Evolutionary conservation across 108 stramenopile genomes (phyloP), one percentile per base, ranked within the genome.

Genomic region (Cyclotella distinguenda): DNA sequence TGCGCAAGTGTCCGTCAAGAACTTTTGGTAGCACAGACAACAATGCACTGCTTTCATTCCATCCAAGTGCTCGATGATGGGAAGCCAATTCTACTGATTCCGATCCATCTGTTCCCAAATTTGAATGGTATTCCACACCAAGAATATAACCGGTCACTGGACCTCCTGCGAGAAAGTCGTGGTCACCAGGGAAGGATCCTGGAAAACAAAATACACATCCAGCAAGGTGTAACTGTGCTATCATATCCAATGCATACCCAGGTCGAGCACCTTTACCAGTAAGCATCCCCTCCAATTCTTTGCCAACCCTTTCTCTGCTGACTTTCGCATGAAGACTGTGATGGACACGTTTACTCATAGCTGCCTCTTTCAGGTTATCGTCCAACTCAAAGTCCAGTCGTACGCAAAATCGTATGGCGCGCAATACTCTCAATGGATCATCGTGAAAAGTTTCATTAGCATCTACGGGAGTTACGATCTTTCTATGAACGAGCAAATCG

Each of bases 381-480:
- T 82, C 66, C 34, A 97, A 46, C 6, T 63, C 26, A 64, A 93
- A 91, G 57, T 84, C 60, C 64, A 84, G 90, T 3, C 96, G 81
- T 10, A 90, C 86, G 12, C 88, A 85, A 82, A 97, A 97, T 42
- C 96, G 83, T 43, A 97, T 80, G 4, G 90, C 93, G 22, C 96
- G 82, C 39, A 97, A 66, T n/a, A 93, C 90, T 13, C 96, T 79
- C 8, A 97, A 60, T 0, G 96, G 96, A 78, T 97, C 96, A 59
- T 97, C 96, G 2, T 83, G 83, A 65, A 97, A 91, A 16, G 96
- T 97, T 48, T 68, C 77, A 32, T 74, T 50, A 30, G 87, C 73
- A 44, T 86, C 73, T 11, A 97, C 72, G 0, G 96, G 96, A 4
- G 96, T 97, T 4, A 84, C 64, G 11, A 96, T 80, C 7, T 89